phyloP scores from a whole-genome alignment of 306 rosid species.

The Sicyos baderoa region DNA sequence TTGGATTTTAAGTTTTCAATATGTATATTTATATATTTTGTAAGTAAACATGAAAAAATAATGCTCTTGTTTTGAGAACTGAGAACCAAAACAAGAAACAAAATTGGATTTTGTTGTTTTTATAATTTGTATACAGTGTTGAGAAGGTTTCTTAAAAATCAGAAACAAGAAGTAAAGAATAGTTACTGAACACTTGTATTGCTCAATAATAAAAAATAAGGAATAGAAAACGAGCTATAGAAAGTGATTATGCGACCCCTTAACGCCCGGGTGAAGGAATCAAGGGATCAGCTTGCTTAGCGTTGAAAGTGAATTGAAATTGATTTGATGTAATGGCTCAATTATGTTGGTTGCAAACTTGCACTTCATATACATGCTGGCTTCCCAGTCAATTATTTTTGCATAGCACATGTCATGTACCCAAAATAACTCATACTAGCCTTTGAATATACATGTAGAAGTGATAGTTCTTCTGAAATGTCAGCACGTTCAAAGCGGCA shows the following conservation, averaged over 20 bases:
- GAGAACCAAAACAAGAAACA: background rate
- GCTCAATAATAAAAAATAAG: no score
- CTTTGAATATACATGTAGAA: conserved; percentile 23
- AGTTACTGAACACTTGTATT: background rate
- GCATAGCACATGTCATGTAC: background rate
- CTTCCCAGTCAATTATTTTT: background rate
- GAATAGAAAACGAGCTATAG: no score
- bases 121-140: background rate
- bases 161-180: background rate
- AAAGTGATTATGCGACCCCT: background rate
- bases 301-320: background rate
- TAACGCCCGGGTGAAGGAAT: background rate
- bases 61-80: background rate
- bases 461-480: conserved; percentile 59
- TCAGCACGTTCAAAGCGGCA: conserved; percentile 64
- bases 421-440: background rate
- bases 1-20: background rate
- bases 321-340: background rate
- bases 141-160: background rate
- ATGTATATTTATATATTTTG: background rate
- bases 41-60: background rate
- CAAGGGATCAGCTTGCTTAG: background rate
- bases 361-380: background rate
- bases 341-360: background rate
- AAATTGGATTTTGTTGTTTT: background rate